These are phyloP conservation scores for Dillenia turbinata DNA, from an alignment of 164 flowering plant species.

Conservation along the genomic window DNA sequence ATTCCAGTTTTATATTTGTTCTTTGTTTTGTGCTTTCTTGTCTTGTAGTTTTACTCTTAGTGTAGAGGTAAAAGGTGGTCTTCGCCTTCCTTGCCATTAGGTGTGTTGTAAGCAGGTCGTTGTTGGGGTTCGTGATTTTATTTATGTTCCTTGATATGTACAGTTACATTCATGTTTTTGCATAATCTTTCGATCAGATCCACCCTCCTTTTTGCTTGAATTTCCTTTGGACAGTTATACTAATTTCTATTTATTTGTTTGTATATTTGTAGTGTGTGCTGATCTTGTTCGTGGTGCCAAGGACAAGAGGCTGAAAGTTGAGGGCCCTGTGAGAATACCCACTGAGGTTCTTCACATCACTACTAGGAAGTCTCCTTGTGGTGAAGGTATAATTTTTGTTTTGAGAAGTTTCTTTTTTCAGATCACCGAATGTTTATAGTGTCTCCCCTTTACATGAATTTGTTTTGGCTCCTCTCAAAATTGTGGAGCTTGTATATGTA, in stretches of 20 bases:
- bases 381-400: constrained; percentile 38
- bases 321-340: constrained; percentile 63
- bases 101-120: too few species aligned
- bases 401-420: too few species aligned
- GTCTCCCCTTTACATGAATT: too few species aligned
- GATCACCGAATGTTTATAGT: too few species aligned
- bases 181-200: not conserved
- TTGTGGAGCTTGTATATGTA: too few species aligned
- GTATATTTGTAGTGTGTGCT: constrained; percentile 27
- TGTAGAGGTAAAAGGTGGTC: too few species aligned
- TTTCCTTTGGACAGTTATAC: not conserved
- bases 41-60: too few species aligned
- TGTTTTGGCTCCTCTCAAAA: too few species aligned
- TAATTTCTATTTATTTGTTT: not conserved
- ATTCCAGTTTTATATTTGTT: too few species aligned
- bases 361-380: constrained; percentile 62
- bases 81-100: too few species aligned
- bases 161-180: not conserved
- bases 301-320: constrained; percentile 45
- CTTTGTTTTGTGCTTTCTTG: too few species aligned
- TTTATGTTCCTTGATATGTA: not conserved
- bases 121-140: not conserved
- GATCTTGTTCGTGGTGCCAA: constrained; percentile 59
- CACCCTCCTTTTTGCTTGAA: not conserved
- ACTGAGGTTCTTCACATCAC: constrained; percentile 55